Base-by-base conservation (phyloP, 768 basidiomycete genomes). In the Pulveroboletus sp. region DNA sequence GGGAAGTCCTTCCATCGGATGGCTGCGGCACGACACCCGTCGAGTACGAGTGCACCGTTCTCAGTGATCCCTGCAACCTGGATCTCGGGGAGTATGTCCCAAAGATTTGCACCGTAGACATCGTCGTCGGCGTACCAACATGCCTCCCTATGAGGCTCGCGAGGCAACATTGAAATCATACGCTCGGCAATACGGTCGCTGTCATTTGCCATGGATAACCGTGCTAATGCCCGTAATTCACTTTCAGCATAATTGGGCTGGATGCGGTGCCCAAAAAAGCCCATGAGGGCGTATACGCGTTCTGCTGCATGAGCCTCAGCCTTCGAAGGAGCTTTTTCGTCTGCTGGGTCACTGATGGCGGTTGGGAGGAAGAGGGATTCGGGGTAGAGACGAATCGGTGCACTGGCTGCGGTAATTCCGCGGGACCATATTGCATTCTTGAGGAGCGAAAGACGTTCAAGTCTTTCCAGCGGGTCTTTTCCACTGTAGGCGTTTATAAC, bases 1-100 rank as follows among this genome's bases (percentile, higher is more conserved):
- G 59, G 59, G 39, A 59, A 59, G 33, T 54, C 49, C 15, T 57
- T 60, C 59, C 58, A 60, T 14, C 58, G 52, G 41, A 60, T 60
- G 10, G 35, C 6, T 24, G 55, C 55, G 2, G 58, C 43, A 5
- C 38, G 48, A 43, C 58, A 60, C 5, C 59, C 58, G 5, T 60
- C 59, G 8, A 60, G 37, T 1, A 60, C 59, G 10, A 60, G 43
- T 6, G 58, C 51, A 11, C 58, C 58, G 1, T 46, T 43, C 32
- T 53, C 33, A 1, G 51, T 60, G 10, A 60, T 31, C 2, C 58
- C 58, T 41, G 55, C 55, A 11, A 57, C 58, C 17, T 59, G 58
- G 14, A 56, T 32, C 17, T 59, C 58, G 2, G 58, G 58, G 3
- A 44, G 3, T 7, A 59, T 50, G 27, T 59, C 59, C 58, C 58